A percentile compares a stretch with the other conserved stretches of the same genome.
These are phyloP conservation scores for Sarocladium brachiariae DNA, from an alignment of 2,329 filamentous ascomycete species.

Conservation along the genomic window DNA sequence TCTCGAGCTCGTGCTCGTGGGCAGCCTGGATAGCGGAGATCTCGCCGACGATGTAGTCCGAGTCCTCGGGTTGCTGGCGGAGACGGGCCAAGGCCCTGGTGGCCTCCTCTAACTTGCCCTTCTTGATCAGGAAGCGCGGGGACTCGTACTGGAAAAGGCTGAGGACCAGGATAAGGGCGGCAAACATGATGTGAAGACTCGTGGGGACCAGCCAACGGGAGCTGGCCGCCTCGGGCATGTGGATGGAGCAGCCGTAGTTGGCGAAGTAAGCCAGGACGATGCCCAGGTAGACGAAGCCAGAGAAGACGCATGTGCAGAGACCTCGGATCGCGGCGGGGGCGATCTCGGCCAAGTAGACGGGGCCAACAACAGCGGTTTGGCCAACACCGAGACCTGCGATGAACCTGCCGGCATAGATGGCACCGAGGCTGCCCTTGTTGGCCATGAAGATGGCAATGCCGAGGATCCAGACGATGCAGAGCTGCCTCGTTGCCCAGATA, in stretches of 20 bases:
- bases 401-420: conserved; percentile 57
- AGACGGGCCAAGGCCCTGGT: conserved; percentile 48
- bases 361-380: conserved; percentile 60
- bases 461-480: conserved; percentile 50
- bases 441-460: conserved; percentile 53
- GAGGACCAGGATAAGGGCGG: conserved; percentile 61
- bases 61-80: conserved; percentile 50
- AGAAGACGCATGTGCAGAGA: conserved; percentile 58
- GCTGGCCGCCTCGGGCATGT: conserved; percentile 39
- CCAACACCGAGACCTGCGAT: conserved; percentile 61
- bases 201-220: conserved; percentile 60
- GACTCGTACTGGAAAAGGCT: conserved; percentile 65
- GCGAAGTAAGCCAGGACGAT: conserved; percentile 76
- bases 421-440: conserved; percentile 40
- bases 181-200: conserved; percentile 71
- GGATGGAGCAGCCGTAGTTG: conserved; percentile 52
- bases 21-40: conserved; percentile 57
- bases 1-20: conserved; percentile 65
- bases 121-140: conserved; percentile 63
- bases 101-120: conserved; percentile 52
- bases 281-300: conserved; percentile 60
- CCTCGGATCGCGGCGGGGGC: conserved; percentile 63
- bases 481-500: conserved; percentile 52
- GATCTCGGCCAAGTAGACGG: conserved; percentile 68
- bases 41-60: conserved; percentile 56